Evolutionary conservation across 805 yeast genomes (phyloP).

Genomic region (Hanseniaspora taiwanica): DNA sequence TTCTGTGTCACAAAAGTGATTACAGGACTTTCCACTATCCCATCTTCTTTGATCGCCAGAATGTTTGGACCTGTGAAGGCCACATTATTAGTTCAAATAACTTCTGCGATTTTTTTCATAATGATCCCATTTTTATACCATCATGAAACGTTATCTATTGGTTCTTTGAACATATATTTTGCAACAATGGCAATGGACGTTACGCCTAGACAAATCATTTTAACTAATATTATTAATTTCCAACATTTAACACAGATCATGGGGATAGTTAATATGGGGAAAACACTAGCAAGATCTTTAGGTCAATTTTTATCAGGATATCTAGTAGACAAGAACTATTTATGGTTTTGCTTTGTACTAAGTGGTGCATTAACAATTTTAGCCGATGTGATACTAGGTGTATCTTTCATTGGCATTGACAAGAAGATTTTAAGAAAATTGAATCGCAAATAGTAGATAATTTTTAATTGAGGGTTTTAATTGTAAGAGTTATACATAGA

Average conservation of each 20-base stretch:
- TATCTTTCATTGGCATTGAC: constrained; percentile 24
- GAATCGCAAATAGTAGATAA: neutral
- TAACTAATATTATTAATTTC: constrained; percentile 52
- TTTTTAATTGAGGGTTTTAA: neutral
- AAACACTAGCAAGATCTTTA: constrained; percentile 70
- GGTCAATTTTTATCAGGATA: constrained; percentile 76
- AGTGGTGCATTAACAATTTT: constrained; percentile 34
- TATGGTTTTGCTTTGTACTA: constrained; percentile 40
- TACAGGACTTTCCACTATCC: constrained; percentile 58
- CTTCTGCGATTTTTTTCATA: constrained; percentile 56
- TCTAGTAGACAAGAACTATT: constrained; percentile 38
- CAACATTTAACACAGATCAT: constrained; percentile 60
- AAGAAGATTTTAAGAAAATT: constrained; percentile 15
- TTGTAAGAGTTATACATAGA: no score
- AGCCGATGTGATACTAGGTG: constrained; percentile 24
- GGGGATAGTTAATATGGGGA: constrained; percentile 78
- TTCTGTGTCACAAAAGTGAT: constrained; percentile 52
- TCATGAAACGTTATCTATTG: constrained; percentile 31
- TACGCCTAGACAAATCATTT: constrained; percentile 73
- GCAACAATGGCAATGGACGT: constrained; percentile 76
- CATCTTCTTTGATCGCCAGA: constrained; percentile 60
- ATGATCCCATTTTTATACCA: constrained; percentile 35
- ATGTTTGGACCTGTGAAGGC: constrained; percentile 68
- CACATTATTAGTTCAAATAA: constrained; percentile 60
- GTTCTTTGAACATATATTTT: constrained; percentile 40